Conservation (phyloP, 2,329 filamentous ascomycete species). For the Aureobasidium sp. region DNA sequence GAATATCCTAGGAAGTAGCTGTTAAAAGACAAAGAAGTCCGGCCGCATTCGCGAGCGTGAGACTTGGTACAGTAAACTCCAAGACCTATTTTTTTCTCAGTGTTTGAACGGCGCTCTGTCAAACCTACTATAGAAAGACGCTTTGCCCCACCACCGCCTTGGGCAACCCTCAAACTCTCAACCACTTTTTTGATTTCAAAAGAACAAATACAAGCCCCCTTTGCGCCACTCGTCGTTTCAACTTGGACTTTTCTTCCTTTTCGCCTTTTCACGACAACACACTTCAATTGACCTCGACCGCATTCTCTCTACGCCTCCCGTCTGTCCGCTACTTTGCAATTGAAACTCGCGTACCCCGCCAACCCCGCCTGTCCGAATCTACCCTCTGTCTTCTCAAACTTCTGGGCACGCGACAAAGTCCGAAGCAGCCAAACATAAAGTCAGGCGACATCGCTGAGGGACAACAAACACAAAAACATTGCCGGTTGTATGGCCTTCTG, state of each 20-base stretch:
- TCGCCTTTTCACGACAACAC: background rate
- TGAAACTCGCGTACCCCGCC: constrained; percentile 3
- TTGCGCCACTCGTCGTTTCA: background rate
- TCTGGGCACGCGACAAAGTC: constrained; percentile 6
- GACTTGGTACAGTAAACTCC: background rate
- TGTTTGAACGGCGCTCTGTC: constrained; percentile 3
- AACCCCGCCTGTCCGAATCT: constrained; percentile 12
- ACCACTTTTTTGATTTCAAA: constrained; percentile 6
- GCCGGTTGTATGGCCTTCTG: background rate
- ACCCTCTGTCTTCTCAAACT: background rate
- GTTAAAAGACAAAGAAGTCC: background rate
- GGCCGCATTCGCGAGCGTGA: background rate
- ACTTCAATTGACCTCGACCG: background rate
- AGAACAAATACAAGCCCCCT: constrained; percentile 4
- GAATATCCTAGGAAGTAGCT: background rate
- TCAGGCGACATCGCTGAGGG: background rate
- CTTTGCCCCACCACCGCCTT: constrained; percentile 11
- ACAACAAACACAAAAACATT: background rate
- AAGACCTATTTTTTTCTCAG: constrained; percentile 2
- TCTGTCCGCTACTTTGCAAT: constrained; percentile 8
- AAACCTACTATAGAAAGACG: background rate
- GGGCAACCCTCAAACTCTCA: background rate
- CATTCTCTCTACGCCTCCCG: constrained; percentile 1
- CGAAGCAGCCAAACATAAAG: background rate
- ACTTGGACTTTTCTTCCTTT: background rate